A percentile compares a stretch with the other conserved stretches of the same genome.
These are phyloP conservation scores for Herpetospermum pedunculosum DNA, from an alignment of 306 rosid species.

Conservation along the genomic window DNA sequence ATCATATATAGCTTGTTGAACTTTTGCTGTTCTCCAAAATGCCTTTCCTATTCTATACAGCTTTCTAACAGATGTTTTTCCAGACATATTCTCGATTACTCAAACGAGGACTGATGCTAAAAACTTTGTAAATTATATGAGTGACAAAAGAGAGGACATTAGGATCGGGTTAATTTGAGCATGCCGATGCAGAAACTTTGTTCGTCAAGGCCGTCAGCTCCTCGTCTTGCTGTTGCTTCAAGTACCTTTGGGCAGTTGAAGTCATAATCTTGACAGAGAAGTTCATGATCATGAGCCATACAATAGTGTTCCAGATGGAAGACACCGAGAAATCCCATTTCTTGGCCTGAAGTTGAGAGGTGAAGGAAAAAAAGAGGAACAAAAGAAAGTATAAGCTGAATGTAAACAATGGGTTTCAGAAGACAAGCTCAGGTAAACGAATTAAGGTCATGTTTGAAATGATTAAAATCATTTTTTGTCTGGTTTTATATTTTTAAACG, in stretches of 20 bases:
- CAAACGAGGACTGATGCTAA: neutral
- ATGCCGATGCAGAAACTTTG: constrained; percentile 1
- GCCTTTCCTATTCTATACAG: constrained; percentile 28
- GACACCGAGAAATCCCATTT: constrained; percentile 83
- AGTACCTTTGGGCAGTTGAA: constrained; percentile 71
- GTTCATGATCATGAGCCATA: constrained; percentile 96
- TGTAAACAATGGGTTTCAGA: neutral
- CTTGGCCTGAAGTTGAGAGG: constrained; percentile 36
- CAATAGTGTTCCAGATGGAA: constrained; percentile 72
- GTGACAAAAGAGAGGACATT: neutral
- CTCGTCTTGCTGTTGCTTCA: constrained; percentile 60
- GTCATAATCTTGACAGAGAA: constrained; percentile 80
- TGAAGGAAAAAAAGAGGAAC: neutral
- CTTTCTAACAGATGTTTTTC: constrained; percentile 22
- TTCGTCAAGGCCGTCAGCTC: constrained; percentile 35
- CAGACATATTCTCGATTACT: neutral
- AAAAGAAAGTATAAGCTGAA: neutral
- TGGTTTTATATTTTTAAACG: no score
- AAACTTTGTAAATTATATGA: neutral
- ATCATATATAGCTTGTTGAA: neutral
- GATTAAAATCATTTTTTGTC: no score
- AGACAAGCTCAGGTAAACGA: neutral
- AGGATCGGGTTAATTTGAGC: neutral
- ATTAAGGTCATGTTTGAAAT: no score
- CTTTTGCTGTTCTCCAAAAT: constrained; percentile 15